A percentile compares a stretch with the other conserved stretches of the same genome.
Conservation (phyloP, 805 yeast genomes). For the Ogataea populi-albae region DNA sequence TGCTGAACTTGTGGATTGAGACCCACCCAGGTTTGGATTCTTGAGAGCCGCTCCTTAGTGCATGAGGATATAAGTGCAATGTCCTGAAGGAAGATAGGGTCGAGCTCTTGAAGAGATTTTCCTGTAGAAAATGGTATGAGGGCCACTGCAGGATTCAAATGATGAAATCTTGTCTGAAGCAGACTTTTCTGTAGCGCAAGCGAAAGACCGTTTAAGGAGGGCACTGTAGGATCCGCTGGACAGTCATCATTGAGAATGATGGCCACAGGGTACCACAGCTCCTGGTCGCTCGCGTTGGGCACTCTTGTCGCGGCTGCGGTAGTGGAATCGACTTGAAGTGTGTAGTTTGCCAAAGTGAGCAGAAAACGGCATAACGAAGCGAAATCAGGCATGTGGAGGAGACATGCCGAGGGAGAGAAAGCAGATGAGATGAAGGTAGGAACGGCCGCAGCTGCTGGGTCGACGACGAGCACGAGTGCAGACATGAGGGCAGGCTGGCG, state of each 20-base stretch:
- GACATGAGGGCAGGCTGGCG: too few species aligned
- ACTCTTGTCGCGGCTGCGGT: constrained; percentile 6
- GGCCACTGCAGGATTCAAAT: constrained; percentile 25
- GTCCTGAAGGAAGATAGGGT: constrained; percentile 8
- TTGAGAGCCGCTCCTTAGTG: constrained; percentile 27
- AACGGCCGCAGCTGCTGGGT: constrained; percentile 1
- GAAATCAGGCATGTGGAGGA: constrained; percentile 6
- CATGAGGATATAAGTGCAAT: constrained; percentile 7
- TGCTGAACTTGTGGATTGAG: constrained; percentile 22
- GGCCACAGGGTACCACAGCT: constrained; percentile 22
- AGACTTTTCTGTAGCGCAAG: constrained; percentile 9
- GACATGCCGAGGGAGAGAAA: constrained; percentile 10
- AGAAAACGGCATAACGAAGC: constrained; percentile 12
- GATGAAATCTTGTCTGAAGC: constrained; percentile 26
- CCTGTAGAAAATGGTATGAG: constrained; percentile 7
- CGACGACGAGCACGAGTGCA: constrained; percentile 9
- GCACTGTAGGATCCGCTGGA: background rate
- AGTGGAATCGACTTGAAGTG: constrained; percentile 7
- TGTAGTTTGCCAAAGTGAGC: constrained; percentile 13
- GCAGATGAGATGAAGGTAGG: constrained; percentile 9
- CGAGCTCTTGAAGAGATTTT: background rate
- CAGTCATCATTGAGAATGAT: constrained; percentile 18
- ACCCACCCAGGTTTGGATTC: constrained; percentile 45
- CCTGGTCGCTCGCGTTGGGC: constrained; percentile 18
- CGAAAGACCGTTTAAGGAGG: constrained; percentile 8